Evolutionary conservation across 495 filamentous ascomycete species (phyloP).

Genomic region (Tuber umbilicatum): DNA sequence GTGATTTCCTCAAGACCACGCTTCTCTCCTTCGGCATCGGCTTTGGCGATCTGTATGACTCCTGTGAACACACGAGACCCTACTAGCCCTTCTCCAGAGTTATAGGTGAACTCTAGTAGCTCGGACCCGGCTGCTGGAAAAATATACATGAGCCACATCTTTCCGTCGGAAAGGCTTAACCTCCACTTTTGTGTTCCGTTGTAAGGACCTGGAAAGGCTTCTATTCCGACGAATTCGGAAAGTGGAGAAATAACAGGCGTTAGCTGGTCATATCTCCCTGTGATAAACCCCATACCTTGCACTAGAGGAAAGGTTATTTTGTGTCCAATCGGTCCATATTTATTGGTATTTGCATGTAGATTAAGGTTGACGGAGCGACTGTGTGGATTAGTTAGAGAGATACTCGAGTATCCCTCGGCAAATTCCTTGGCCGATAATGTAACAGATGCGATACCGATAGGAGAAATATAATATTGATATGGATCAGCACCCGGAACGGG

Average conservation of each 20-base stretch:
- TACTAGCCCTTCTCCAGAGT: conserved; percentile 34
- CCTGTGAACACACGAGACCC: conserved; percentile 51
- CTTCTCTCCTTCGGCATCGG: conserved; percentile 46
- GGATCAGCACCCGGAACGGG: conserved; percentile 52
- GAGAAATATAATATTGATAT: conserved; percentile 67
- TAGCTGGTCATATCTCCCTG: conserved; percentile 63
- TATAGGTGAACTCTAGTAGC: conserved; percentile 48
- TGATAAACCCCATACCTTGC: conserved; percentile 86
- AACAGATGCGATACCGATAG: conserved; percentile 73
- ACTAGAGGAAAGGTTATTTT: conserved; percentile 72
- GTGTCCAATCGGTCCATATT: conserved; percentile 18
- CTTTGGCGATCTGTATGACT: conserved; percentile 62
- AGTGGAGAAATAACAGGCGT: conserved; percentile 67
- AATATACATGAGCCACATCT: conserved; percentile 74
- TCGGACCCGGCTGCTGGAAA: conserved; percentile 49
- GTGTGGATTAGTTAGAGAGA: conserved; percentile 67
- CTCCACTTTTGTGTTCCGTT: conserved; percentile 71
- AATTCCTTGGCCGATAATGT: conserved; percentile 74
- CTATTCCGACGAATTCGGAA: conserved; percentile 64
- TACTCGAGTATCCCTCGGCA: conserved; percentile 47
- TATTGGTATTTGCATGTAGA: conserved; percentile 47
- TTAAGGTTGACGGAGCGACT: conserved; percentile 60
- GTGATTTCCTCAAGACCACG: conserved; percentile 60
- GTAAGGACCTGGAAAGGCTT: conserved; percentile 51
- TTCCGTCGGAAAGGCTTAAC: conserved; percentile 62